A percentile compares a stretch with the other conserved stretches of the same genome.
Evolutionary conservation across 2,329 filamentous ascomycete species (phyloP).

Genomic region (Aspergillus arachidicola): DNA sequence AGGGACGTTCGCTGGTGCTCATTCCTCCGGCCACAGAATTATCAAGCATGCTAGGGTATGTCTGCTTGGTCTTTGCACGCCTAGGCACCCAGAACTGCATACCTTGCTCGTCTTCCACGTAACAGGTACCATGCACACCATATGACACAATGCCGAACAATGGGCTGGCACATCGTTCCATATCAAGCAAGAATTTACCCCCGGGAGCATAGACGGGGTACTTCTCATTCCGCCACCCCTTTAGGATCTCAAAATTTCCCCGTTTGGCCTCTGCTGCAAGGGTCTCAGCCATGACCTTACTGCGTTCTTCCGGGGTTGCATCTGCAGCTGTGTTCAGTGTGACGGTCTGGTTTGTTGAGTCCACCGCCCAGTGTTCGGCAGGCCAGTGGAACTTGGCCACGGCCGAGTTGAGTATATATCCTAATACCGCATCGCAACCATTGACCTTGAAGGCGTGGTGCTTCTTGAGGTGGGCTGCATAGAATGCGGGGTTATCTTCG

Average conservation of each 20-base stretch:
- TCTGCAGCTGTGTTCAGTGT: conserved; percentile 60
- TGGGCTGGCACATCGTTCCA: conserved; percentile 74
- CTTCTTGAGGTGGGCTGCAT: conserved; percentile 55
- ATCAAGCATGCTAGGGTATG: conserved; percentile 88
- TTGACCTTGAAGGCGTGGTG: conserved; percentile 70
- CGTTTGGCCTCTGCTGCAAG: conserved; percentile 69
- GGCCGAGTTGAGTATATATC: conserved; percentile 58
- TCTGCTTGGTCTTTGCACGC: conserved; percentile 75
- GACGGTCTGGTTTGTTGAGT: conserved; percentile 63
- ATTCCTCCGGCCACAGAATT: conserved; percentile 91
- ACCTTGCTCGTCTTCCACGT: conserved; percentile 58
- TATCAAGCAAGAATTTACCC: conserved; percentile 64
- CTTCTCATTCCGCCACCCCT: conserved; percentile 77
- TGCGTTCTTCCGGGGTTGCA: conserved; percentile 65
- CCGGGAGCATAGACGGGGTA: conserved; percentile 74
- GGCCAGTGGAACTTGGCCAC: conserved; percentile 50
- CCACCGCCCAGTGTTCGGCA: conserved; percentile 61
- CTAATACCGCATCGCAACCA: conserved; percentile 64
- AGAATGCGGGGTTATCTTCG: conserved; percentile 59
- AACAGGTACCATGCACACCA: conserved; percentile 80
- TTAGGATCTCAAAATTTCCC: conserved; percentile 72
- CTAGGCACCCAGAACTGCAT: conserved; percentile 84
- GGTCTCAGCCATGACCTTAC: conserved; percentile 58
- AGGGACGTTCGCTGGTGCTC: conserved; percentile 75
- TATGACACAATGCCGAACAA: conserved; percentile 77